These are phyloP conservation scores for Entomortierella beljakovae DNA, from an alignment of 192 early-diverging fungal species.

Conservation along the genomic window DNA sequence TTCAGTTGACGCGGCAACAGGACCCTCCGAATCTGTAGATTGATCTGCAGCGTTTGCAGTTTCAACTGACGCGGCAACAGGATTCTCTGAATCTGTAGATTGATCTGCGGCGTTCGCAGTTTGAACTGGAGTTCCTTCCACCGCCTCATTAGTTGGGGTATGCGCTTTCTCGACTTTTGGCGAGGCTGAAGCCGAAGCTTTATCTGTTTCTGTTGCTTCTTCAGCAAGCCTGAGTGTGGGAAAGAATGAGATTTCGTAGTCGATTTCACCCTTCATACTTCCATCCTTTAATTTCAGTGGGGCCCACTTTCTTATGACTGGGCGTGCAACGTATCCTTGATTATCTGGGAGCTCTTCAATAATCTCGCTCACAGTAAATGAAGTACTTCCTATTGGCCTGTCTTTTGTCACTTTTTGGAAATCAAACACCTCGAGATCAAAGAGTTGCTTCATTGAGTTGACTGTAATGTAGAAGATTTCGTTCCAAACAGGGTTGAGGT, in stretches of 20 bases:
- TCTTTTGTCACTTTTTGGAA: slow-evolving; percentile 90
- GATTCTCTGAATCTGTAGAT: not conserved
- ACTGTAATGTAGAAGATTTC: slow-evolving; percentile 89
- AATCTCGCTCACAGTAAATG: slow-evolving; percentile 70
- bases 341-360: slow-evolving; percentile 62
- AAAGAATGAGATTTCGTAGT: slow-evolving; percentile 68
- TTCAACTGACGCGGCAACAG: not conserved
- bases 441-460: slow-evolving; percentile 76
- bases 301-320: slow-evolving; percentile 56
- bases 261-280: slow-evolving; percentile 68
- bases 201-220: slow-evolving; percentile 40
- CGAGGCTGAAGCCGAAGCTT: slow-evolving; percentile 17
- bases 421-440: slow-evolving; percentile 88
- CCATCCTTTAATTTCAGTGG: slow-evolving; percentile 68
- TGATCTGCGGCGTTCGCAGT: slow-evolving; percentile 29
- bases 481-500: slow-evolving; percentile 92
- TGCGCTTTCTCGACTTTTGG: not conserved
- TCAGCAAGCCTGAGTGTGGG: slow-evolving; percentile 54
- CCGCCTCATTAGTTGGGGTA: no score
- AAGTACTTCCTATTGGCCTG: slow-evolving; percentile 81
- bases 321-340: slow-evolving; percentile 37
- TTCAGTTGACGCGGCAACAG: slow-evolving; percentile 20
- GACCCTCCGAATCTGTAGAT: slow-evolving; percentile 8
- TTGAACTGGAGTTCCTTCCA: not conserved
- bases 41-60: slow-evolving; percentile 16